phyloP scores from a whole-genome alignment of 768 basidiomycete genomes.

The Tylopilus vinaceipallidus region DNA sequence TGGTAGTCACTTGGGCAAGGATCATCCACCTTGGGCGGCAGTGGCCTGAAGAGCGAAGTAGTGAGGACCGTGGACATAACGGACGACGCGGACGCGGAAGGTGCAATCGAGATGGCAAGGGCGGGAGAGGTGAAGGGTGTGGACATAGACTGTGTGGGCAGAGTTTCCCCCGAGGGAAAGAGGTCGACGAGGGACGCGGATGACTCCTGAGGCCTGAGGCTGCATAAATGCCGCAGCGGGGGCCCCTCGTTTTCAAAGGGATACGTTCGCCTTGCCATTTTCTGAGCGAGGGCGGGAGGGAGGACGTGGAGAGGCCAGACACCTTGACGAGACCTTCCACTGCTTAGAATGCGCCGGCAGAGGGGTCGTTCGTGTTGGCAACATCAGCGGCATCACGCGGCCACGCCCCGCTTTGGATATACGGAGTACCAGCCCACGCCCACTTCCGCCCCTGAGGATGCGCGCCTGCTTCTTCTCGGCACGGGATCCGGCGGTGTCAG shows the following conservation, averaged over 20 bases:
- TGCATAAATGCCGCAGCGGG: constrained; percentile 9
- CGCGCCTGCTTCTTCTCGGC: constrained; percentile 38
- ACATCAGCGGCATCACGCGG: constrained; percentile 12
- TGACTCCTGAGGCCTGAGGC: constrained; percentile 6
- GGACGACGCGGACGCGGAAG: constrained; percentile 73
- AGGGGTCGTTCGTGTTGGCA: constrained; percentile 22
- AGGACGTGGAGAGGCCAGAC: constrained; percentile 38
- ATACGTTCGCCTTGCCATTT: constrained; percentile 61
- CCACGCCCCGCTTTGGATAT: constrained; percentile 23
- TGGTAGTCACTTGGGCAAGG: constrained; percentile 87
- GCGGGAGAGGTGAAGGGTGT: neutral
- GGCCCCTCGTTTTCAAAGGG: constrained; percentile 41
- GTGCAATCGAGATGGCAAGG: constrained; percentile 32
- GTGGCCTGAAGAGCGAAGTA: constrained; percentile 65
- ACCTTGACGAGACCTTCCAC: neutral
- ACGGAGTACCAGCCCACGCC: constrained; percentile 62
- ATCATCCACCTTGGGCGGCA: constrained; percentile 71
- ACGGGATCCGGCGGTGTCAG: constrained; percentile 55
- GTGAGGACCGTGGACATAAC: constrained; percentile 64
- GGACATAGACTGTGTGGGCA: constrained; percentile 11
- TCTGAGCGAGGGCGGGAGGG: constrained; percentile 57
- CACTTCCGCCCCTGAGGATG: constrained; percentile 62
- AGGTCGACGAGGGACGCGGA: constrained; percentile 52
- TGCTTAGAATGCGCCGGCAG: constrained; percentile 14
- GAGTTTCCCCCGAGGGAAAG: constrained; percentile 54